Base-by-base conservation (phyloP, 345 rosid genomes). In the Eucalyptus viminalis region DNA sequence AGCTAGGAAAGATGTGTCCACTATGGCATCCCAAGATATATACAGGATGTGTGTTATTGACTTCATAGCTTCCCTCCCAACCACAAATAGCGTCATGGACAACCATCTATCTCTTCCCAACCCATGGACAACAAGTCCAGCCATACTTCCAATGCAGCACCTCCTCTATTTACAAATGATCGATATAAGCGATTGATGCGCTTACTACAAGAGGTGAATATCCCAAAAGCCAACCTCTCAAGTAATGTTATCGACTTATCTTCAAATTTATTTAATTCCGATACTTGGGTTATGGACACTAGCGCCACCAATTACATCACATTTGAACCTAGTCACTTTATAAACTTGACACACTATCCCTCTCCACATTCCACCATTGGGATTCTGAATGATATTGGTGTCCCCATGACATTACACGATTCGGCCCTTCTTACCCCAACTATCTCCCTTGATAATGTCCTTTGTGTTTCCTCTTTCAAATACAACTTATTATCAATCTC, bases 21-120 rank as follows among this genome's bases (percentile, higher is more conserved):
- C 0, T 3, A 3, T 67, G 40, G 40, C 21, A 67, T n/a, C 76
- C 21, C 10, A 16, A 3, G 76, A 67, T 34, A 67, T n/a, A 67
- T 5, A n/a, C 0, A 1, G 3, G 76, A n/a, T 4, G 11, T 67
- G 6, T 67, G 76, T n/a, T 67, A 4, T n/a, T 31, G 76, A 65
- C 40, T 67, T 67, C 76, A 67, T 8, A 21, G 21, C 21, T 67
- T 67, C 5, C 76, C 21, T 67, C 76, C 40, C 6, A n/a, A n/a
- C 1, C 11, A n/a, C 19, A 65, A n/a, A 21, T 8, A 65, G 37
- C 6, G 0, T 8, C 0, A 3, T n/a, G 40, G 40, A 67, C 21
- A 67, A 1, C 40, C 40, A 67, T 67, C 76, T 67, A 67, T 6
- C 76, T n/a, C 76, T 16, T 67, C 40, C 6, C 2, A 2, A 16